Percentiles rank a stretch among this genome's conserved stretches.
Conservation (phyloP, 2,329 filamentous ascomycete species). For the Colletotrichum sp. region DNA sequence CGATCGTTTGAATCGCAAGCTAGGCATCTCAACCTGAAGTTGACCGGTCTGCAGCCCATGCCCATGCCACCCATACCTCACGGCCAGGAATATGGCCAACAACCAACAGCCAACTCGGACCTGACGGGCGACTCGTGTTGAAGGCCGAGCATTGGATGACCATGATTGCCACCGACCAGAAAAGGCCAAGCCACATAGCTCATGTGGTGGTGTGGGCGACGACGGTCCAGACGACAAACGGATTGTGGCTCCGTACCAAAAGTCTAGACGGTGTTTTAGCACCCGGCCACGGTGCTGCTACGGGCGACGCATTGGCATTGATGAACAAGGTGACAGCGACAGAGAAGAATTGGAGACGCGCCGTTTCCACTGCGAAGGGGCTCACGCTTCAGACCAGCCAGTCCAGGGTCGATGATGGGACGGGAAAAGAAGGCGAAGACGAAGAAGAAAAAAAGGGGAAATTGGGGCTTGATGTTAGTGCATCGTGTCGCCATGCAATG, state of each 20-base stretch:
- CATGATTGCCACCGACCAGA: neutral
- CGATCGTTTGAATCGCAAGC: neutral
- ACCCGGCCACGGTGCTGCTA: neutral
- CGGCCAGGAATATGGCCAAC: neutral
- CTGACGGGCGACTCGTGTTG: neutral
- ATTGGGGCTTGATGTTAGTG: constrained; percentile 9
- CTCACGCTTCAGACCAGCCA: neutral
- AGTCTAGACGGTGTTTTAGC: neutral
- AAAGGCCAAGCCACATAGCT: constrained; percentile 2
- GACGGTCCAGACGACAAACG: constrained; percentile 4
- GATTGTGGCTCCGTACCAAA: neutral
- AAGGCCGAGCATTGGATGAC: neutral
- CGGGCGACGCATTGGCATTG: constrained; percentile 1
- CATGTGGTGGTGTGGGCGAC: neutral
- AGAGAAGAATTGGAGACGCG: neutral
- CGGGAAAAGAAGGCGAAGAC: neutral
- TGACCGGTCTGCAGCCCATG: neutral
- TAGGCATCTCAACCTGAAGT: constrained; percentile 7
- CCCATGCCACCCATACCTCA: neutral
- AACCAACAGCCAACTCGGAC: neutral
- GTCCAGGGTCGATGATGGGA: neutral
- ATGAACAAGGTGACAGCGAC: constrained; percentile 14
- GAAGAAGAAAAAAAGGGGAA: constrained; percentile 9
- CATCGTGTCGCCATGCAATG: constrained; percentile 2
- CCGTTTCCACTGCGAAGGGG: neutral